Evolutionary conservation across 2,329 filamentous ascomycete species (phyloP).

Genomic region (Diaporthe amygdali): DNA sequence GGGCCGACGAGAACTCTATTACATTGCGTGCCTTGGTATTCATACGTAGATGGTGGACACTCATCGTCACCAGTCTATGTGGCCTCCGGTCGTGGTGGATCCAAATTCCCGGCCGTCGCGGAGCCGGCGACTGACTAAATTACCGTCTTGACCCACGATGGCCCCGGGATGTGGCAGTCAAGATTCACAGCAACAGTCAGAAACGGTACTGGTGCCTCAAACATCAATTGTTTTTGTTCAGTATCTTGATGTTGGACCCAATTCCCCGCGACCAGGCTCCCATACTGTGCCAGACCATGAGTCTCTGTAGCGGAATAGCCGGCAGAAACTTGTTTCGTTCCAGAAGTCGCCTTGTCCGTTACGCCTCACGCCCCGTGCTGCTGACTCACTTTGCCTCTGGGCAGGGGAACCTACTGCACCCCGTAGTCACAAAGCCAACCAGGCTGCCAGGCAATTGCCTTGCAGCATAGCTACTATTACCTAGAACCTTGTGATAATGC

Average conservation of each 20-base stretch:
- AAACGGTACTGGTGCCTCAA: not conserved
- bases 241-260: not conserved
- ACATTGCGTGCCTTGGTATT: not conserved
- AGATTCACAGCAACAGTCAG: not conserved
- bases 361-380: not conserved
- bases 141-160: not conserved
- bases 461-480: not conserved
- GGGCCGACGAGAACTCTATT: not conserved
- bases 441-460: not conserved
- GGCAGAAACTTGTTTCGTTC: slow-evolving; percentile 6
- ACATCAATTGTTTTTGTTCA: not conserved
- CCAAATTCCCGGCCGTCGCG: not conserved
- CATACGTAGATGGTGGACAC: not conserved
- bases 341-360: slow-evolving; percentile 13
- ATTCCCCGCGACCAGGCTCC: not conserved
- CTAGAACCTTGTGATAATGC: not conserved
- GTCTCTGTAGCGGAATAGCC: not conserved
- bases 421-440: not conserved
- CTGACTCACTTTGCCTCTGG: not conserved
- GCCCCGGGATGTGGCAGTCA: not conserved
- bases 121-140: not conserved
- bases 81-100: not conserved
- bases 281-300: not conserved
- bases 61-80: not conserved
- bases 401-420: not conserved